A percentile compares a stretch with the other conserved stretches of the same genome.
These are phyloP conservation scores for Sungouiozyma intestinalis DNA, from an alignment of 805 yeast species.

Conservation along the genomic window DNA sequence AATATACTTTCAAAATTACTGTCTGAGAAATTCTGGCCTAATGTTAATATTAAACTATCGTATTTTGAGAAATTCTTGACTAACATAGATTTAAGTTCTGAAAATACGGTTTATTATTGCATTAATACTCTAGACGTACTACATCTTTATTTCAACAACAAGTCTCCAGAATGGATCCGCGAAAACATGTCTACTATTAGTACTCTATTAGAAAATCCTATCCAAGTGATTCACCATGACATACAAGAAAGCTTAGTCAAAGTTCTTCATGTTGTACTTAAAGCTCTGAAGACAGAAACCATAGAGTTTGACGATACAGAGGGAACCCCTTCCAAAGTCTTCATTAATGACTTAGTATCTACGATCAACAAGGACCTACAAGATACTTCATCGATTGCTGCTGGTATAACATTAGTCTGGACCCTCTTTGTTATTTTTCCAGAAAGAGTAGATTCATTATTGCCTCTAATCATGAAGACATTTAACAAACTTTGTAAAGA, in stretches of 20 bases:
- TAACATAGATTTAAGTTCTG: conserved; percentile 62
- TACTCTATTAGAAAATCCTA: conserved; percentile 64
- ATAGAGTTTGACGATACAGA: conserved; percentile 40
- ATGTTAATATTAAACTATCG: conserved; percentile 73
- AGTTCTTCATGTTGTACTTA: conserved; percentile 57
- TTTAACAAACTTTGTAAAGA: conserved; percentile 85
- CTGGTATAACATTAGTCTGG: conserved; percentile 78
- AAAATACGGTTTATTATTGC: conserved; percentile 65
- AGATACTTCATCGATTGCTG: conserved; percentile 67
- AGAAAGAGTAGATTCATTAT: conserved; percentile 57
- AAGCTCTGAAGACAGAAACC: conserved; percentile 45
- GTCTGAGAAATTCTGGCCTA: conserved; percentile 73
- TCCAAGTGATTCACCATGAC: conserved; percentile 75
- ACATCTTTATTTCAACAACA: conserved; percentile 71
- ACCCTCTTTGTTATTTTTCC: conserved; percentile 71
- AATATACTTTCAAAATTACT: conserved; percentile 65
- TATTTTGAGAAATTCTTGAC: conserved; percentile 83
- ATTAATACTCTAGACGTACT: conserved; percentile 87
- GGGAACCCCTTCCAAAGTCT: conserved; percentile 52
- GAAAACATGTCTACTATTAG: conserved; percentile 61
- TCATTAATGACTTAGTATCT: conserved; percentile 48
- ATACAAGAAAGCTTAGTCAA: conserved; percentile 76
- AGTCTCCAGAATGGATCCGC: conserved; percentile 67
- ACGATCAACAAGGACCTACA: conserved; percentile 72
- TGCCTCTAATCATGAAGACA: conserved; percentile 74